Base-by-base conservation (phyloP, 306 rosid species). In the Clitoria ternatea region DNA sequence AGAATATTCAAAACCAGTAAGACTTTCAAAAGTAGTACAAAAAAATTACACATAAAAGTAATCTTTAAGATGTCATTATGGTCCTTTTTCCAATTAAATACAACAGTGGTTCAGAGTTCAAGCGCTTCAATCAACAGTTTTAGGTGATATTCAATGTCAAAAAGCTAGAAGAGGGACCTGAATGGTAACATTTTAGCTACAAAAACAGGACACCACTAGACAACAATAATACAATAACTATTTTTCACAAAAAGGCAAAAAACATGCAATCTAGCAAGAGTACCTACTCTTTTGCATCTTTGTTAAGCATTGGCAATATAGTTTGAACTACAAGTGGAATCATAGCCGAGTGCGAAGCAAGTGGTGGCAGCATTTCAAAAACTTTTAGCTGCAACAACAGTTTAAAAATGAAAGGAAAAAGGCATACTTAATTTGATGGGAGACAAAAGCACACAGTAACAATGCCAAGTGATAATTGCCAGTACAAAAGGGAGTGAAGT, bases 321-420 rank as follows among this genome's bases (percentile, higher is more conserved):
- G 95, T 89, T 84, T 94, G 95, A 68, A 90, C 87, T 27, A 94
- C 74, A 30, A 94, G 90, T 36, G 98, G 97, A 85, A 82, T 70
- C 95, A 90, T 90, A 70, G 89, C 85, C 67, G 92, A 81, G 67
- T 94, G 96, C 27, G 98, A 89, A 73, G 94, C 97, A 81, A 91
- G 88, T 73, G 89, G 78, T 19, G 97, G 98, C 73, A 94, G 89
- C 85, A 87, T 66, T 79, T 85, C 91, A 70, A 94, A 81, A 68
- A 87, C 49, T 78, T 84, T 89, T 62, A 90, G 84, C 98, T 94
- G 89, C 83, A 87, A 65, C 6, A 83, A 42, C 33, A 82, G 66
- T 66, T 76, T 49, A 53, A 66, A 75, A 54, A 52, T 39, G 74
- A 70, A 61, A 29, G 18, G 22, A 59, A 70, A 69, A 68, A 20